phyloP scores from a whole-genome alignment of 768 basidiomycete genomes.

The Rubroboletus satanas region DNA sequence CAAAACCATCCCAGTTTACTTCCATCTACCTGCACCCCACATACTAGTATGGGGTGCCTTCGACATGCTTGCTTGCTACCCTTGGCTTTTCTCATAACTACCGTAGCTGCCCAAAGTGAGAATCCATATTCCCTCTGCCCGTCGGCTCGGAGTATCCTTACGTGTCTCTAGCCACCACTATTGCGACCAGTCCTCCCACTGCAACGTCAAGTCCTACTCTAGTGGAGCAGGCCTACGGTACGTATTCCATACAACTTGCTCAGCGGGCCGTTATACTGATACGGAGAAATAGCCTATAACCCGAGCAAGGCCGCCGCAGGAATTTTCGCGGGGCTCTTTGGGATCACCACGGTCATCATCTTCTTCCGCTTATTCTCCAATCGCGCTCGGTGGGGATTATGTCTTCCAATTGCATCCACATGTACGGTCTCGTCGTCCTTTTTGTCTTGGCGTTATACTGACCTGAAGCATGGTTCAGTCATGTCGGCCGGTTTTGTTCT shows the following conservation, averaged over 20 bases:
- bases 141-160: neutral
- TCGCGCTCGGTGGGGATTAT: slow-evolving; percentile 32
- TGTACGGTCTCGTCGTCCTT: slow-evolving; percentile 7
- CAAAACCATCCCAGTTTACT: neutral
- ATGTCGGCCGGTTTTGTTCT: slow-evolving; percentile 20
- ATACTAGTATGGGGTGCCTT: neutral
- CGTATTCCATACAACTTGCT: neutral
- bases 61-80: neutral
- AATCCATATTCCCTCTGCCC: neutral
- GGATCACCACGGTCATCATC: slow-evolving; percentile 7
- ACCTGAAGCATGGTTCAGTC: slow-evolving; percentile 8
- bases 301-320: slow-evolving; percentile 24
- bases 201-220: slow-evolving; percentile 8
- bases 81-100: neutral
- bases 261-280: neutral
- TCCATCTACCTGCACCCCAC: neutral
- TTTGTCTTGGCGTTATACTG: neutral
- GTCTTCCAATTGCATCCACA: slow-evolving; percentile 28
- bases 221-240: slow-evolving; percentile 3
- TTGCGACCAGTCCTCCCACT: neutral
- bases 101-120: slow-evolving; percentile 8
- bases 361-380: slow-evolving; percentile 18
- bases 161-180: slow-evolving; percentile 1
- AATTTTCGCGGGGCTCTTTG: slow-evolving; percentile 22
- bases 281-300: slow-evolving; percentile 15